These are phyloP conservation scores for Syzygium aromaticum DNA, from an alignment of 345 rosid genomes.

Conservation along the genomic window DNA sequence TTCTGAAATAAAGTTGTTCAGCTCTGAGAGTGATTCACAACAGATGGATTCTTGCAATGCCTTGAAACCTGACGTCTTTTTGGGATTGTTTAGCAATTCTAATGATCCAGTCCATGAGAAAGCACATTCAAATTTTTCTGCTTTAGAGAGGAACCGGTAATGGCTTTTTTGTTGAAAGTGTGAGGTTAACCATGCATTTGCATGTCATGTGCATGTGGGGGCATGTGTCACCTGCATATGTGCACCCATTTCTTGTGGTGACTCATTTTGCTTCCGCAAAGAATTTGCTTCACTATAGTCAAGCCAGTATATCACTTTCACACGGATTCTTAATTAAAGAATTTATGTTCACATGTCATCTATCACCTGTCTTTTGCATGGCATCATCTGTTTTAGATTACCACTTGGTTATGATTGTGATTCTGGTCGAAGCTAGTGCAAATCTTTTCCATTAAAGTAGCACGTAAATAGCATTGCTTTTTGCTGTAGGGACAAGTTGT, in stretches of 20 bases:
- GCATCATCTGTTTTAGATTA: background rate
- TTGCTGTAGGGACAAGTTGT: background rate
- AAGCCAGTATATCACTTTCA: background rate
- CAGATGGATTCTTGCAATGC: slow-evolving; percentile 24
- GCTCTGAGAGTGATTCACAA: slow-evolving; percentile 10
- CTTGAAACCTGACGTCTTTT: slow-evolving; percentile 27
- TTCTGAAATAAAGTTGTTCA: slow-evolving; percentile 26
- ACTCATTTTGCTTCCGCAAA: background rate
- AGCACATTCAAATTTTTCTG: slow-evolving; percentile 21
- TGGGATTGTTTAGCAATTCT: slow-evolving; percentile 18
- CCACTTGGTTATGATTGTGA: background rate
- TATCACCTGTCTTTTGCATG: background rate
- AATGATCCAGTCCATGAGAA: slow-evolving; percentile 13
- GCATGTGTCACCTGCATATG: background rate
- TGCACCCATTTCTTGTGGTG: background rate
- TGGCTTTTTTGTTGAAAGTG: background rate
- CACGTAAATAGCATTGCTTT: background rate
- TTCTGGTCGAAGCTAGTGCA: background rate
- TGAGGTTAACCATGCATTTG: background rate
- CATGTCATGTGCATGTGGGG: background rate
- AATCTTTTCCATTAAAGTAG: background rate
- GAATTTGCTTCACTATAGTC: background rate
- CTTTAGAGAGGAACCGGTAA: slow-evolving; percentile 28
- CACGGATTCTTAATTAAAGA: background rate
- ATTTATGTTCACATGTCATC: background rate